Evolutionary conservation across 768 basidiomycete species (phyloP), one percentile per base, ranked within the genome.

Genomic region (Amanita exitialis): DNA sequence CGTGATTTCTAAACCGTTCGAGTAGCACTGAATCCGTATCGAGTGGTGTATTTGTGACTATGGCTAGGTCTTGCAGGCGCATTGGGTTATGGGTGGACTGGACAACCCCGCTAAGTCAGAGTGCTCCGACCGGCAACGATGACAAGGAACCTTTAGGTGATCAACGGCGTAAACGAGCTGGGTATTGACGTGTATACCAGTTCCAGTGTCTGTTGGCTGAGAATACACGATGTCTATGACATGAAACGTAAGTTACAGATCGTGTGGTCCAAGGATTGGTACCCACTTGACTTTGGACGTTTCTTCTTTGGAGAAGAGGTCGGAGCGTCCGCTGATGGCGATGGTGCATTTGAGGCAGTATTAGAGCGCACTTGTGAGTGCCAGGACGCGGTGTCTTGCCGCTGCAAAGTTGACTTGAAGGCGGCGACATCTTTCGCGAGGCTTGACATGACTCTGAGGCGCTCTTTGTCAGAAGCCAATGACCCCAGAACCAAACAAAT

Each of bases 11-110:
- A 70, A 96, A 91, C 59, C 85, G 85, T 62, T 92, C 85, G 3
- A 89, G 73, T 9, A 94, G 74, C 3, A 80, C 67, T 7, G 57
- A 51, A 61, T 94, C 87, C 6, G 80, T 78, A 55, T 88, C 80
- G 2, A 95, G 67, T 7, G 90, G 86, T 1, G 86, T 84, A 58
- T 78, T 79, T 0, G 86, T 88, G 16, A 85, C 73, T 38, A 93
- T 82, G 2, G 91, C 88, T 42, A 95, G 73, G 62, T 95, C 92
- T 64, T 93, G 84, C 43, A 94, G 68, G 3, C 91, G 83, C 76
- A 90, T 90, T 9, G 91, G 92, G 53, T 80, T 83, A 53, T 76
- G 79, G 20, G 86, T 81, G 1, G 76, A 74, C 80, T 83, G 57
- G 16, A 53, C 12, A 10, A 44, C 36, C 23, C 6, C 9, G 23